phyloP scores from a whole-genome alignment of 108 stramenopile genomes.

The Cylindrotheca closterium region DNA sequence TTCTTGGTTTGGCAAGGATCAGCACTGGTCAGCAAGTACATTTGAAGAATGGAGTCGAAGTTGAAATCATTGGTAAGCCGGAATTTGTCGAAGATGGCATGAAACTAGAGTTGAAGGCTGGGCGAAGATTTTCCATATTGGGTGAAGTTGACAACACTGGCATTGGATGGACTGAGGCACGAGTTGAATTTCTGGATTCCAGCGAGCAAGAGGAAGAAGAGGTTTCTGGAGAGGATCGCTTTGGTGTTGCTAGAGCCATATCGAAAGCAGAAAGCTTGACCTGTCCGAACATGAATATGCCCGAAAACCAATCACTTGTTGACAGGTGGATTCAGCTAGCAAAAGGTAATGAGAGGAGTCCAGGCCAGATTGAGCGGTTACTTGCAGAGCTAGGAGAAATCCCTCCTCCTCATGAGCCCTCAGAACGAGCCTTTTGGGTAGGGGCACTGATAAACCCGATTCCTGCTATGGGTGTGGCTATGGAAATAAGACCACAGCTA shows the following conservation, averaged over 20 bases:
- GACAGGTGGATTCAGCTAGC: conserved; percentile 75
- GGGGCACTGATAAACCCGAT: conserved; percentile 77
- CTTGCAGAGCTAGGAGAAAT: conserved; percentile 56
- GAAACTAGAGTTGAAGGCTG: conserved; percentile 38
- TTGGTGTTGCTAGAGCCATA: conserved; percentile 56
- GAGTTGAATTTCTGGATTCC: conserved; percentile 55
- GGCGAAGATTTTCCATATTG: conserved; percentile 47
- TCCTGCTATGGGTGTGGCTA: conserved; percentile 73
- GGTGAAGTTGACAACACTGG: conserved; percentile 50
- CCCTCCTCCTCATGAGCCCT: conserved; percentile 57
- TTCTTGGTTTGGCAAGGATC: conserved; percentile 59
- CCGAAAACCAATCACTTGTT: conserved; percentile 37
- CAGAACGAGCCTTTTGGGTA: conserved; percentile 81
- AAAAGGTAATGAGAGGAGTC: conserved; percentile 48
- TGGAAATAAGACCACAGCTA: conserved; percentile 67
- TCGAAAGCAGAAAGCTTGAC: conserved; percentile 50
- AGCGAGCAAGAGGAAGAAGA: conserved; percentile 44
- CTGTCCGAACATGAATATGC: conserved; percentile 52
- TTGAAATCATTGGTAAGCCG: conserved; percentile 48
- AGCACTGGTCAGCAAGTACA: conserved; percentile 42
- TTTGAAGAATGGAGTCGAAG: conserved; percentile 55
- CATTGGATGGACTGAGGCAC: conserved; percentile 63
- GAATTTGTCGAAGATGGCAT: conserved; percentile 37
- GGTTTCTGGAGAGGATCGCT: conserved; percentile 29
- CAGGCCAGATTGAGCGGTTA: conserved; percentile 55